Base-by-base conservation (phyloP, 148 eudicot genomes). In the Persicaria tinctoria region DNA sequence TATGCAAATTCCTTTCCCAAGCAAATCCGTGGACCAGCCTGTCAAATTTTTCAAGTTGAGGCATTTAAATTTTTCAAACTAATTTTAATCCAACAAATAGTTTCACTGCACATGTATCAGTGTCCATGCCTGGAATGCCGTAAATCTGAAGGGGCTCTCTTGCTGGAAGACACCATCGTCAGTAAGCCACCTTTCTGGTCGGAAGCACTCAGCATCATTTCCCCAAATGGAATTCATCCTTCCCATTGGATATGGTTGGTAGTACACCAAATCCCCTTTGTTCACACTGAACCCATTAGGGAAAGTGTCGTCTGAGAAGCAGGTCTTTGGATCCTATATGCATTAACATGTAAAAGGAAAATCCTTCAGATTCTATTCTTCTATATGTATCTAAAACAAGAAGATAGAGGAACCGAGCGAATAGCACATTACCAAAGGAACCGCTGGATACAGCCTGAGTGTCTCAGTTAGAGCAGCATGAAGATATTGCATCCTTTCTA, bases 241-340 rank as follows among this genome's bases (percentile, higher is more conserved):
- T 59, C 97, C 97, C 97, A 94, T 91, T 47, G 96, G 93, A 75
- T 89, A 93, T 2, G 97, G 88, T 71, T 79, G 88, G 74, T 91
- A 91, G 76, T 83, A 74, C 68, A 93, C 91, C 77, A 78, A 64
- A 78, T 89, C 91, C 3, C 95, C 98, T 78, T 88, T 89, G 18
- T 84, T 94, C 77, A 91, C 88, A 76, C 84, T 78, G 71, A 73
- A 86, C 1, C 96, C 98, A 85, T 90, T 90, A 8, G 98, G 98
- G 11, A 90, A 78, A 16, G 84, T 85, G 60, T 91, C 98, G 64
- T 94, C 90, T 0, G 95, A 80, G 46, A 91, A 84, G 79, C 93
- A 85, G 57, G 79, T 51, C 81, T 90, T 90, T 4, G 81, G 78
- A 78, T 90, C 87, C 96, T 90, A 78, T 13, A 17, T 8, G 9